phyloP scores from a whole-genome alignment of 148 eudicot species.

The Rhododendron kiyosumense region DNA sequence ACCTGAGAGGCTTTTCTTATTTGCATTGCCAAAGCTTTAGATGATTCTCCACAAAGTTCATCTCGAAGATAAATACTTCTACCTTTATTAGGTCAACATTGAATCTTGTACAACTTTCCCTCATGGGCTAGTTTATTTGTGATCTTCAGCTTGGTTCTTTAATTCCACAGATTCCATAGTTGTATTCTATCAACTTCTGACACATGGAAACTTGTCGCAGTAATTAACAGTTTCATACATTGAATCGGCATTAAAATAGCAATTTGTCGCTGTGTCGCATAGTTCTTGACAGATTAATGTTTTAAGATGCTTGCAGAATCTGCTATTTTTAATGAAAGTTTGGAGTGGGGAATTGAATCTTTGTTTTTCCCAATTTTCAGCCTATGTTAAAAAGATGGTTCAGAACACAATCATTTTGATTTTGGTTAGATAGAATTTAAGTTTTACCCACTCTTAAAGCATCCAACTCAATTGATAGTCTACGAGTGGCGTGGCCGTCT shows the following conservation, averaged over 20 bases:
- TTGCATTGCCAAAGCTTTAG: not conserved
- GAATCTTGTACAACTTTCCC: not conserved
- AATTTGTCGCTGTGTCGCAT: not conserved
- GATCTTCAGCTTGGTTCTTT: not conserved
- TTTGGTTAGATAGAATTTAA: not conserved
- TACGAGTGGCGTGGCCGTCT: not conserved
- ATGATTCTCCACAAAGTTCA: not conserved
- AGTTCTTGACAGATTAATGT: not conserved
- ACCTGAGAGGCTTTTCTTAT: not conserved
- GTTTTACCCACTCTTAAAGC: not conserved
- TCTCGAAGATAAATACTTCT: not conserved
- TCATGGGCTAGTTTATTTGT: not conserved
- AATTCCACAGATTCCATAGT: not conserved
- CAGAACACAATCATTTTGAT: not conserved
- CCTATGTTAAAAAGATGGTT: not conserved
- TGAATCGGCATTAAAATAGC: not conserved
- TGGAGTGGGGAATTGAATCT: not conserved
- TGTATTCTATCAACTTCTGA: not conserved
- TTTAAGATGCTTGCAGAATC: not conserved
- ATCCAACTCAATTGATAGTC: not conserved
- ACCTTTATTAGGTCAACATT: not conserved
- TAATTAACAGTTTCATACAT: not conserved
- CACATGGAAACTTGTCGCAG: not conserved
- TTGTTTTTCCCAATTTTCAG: not conserved
- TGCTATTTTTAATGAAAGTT: not conserved